phyloP scores from a whole-genome alignment of 345 rosid species.

The Sonneratia alba region DNA sequence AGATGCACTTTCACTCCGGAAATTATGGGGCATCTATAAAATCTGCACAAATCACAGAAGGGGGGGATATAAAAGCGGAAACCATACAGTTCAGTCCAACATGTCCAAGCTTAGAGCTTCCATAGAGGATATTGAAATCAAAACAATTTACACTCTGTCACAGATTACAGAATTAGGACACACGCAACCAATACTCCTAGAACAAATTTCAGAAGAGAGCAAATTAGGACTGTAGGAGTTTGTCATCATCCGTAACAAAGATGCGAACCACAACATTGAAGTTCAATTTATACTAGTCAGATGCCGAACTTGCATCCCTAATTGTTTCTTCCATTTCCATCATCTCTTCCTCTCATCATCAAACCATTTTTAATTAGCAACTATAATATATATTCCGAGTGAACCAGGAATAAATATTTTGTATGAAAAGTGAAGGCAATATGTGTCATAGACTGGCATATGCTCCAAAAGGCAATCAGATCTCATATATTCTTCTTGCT shows the following conservation, averaged over 20 bases:
- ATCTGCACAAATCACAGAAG: background rate
- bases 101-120: background rate
- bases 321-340: background rate
- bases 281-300: background rate
- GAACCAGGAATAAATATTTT: background rate
- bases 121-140: background rate
- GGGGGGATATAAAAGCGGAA: background rate
- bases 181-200: background rate
- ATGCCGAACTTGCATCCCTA: background rate
- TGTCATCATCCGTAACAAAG: background rate
- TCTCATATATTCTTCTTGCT: slow-evolving; percentile 66
- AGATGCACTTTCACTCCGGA: too few relatives aligned
- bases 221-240: background rate
- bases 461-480: background rate
- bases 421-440: background rate
- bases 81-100: background rate
- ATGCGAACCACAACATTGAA: background rate
- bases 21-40: too few relatives aligned
- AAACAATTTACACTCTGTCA: background rate
- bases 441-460: background rate
- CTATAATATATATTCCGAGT: background rate
- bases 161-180: background rate
- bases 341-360: slow-evolving; percentile 3
- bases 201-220: background rate
- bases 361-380: background rate